Evolutionary conservation across 345 rosid species (phyloP), one percentile per base, ranked within the genome.

Genomic region (Eutrema yunnanense): DNA sequence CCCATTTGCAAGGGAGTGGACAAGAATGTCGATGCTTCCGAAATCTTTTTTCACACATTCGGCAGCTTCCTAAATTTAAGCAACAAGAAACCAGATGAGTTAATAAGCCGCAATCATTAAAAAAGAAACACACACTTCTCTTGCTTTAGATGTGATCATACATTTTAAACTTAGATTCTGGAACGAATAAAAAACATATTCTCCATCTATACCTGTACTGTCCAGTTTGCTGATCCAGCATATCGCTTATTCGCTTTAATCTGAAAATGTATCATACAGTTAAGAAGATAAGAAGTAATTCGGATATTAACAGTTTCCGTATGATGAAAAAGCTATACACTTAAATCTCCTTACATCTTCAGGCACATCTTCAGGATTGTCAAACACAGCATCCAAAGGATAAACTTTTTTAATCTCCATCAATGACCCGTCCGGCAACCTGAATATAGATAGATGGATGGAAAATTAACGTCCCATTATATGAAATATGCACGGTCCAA

Each of bases 1-100:
- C 32, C 96, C 98, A 59, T 95, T 92, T 32, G 98, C 99, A 65
- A 95, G 92, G 33, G 98, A 95, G 73, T 95, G 98, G 62, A 95
- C 91, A 47, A 95, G 98, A 71, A 95, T 90, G 80, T 95, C 99
- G 22, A 92, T 84, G 80, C 86, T 92, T 56, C 96, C 92, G 58
- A 90, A 95, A 84, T 92, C 97, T 61, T 83, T 81, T 60, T 80
- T 92, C 51, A 95, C 96, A 48, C 89, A 87, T 81, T 92, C 96
- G 8, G 90, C 92, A 79, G 78, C 96, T 86, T 92, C 96, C 99
- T 95, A 83, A 16, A 75, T 71, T 50, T 43, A 62, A 67, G 58
- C 51, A 60, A 40, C 66, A 57, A 70, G 13, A 46, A 48, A 3
- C 32, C 12, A 56, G 49, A 33, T 56, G 8, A 52, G 59, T 13